Evolutionary conservation across 2,329 filamentous ascomycete genomes (phyloP).

Genomic region (Cyphellophora attinorum): DNA sequence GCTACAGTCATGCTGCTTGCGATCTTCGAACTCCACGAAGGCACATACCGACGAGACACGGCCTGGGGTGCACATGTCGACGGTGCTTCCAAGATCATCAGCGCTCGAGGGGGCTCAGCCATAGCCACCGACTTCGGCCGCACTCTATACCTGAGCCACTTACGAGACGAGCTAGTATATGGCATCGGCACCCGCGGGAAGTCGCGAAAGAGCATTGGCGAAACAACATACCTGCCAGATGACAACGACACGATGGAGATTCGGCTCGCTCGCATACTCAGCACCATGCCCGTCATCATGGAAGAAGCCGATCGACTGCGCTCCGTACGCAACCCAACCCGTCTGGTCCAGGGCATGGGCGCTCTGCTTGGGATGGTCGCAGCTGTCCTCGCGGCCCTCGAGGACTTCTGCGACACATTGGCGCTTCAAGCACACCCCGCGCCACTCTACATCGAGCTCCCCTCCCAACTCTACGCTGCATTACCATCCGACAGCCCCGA

Average conservation of each 20-base stretch:
- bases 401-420: neutral
- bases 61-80: conserved; percentile 1
- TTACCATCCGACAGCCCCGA: conserved; percentile 3
- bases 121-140: neutral
- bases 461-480: conserved; percentile 1
- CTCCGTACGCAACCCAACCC: neutral
- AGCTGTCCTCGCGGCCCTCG: neutral
- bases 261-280: conserved; percentile 6
- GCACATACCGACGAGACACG: neutral
- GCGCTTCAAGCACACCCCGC: neutral
- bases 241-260: neutral
- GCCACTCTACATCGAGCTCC: conserved; percentile 4
- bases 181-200: neutral
- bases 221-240: neutral
- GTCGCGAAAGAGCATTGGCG: neutral
- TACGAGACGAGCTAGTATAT: conserved; percentile 1
- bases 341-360: neutral
- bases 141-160: neutral
- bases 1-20: neutral
- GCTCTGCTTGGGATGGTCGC: neutral
- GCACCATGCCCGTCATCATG: conserved; percentile 4
- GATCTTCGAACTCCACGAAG: conserved; percentile 1
- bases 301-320: conserved; percentile 6
- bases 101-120: neutral
- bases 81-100: neutral